These are phyloP conservation scores for Rubia peregrina DNA, from an alignment of 305 asterid species.

Conservation along the genomic window DNA sequence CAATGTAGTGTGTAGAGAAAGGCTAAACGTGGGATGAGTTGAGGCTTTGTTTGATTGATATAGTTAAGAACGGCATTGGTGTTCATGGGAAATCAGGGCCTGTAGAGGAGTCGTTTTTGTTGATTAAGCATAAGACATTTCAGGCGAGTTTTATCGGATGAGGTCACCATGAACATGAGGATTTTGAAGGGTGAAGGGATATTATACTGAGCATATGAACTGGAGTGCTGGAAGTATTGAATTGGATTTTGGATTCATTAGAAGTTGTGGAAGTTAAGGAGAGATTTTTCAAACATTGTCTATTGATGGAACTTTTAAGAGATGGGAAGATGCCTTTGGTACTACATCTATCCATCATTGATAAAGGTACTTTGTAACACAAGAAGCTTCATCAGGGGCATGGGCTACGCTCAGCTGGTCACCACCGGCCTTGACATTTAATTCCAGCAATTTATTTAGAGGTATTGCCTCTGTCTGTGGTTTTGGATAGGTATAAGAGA, in stretches of 20 bases:
- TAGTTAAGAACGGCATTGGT: conserved; percentile 71
- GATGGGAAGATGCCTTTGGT: conserved; percentile 36
- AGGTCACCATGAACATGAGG: conserved; percentile 84
- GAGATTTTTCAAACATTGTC: conserved; percentile 49
- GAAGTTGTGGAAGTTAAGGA: conserved; percentile 27
- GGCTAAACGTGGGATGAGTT: conserved; percentile 86
- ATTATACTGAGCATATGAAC: conserved; percentile 56
- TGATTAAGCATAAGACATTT: conserved; percentile 74
- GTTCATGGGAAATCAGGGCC: conserved; percentile 88
- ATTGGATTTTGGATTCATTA: conserved; percentile 47
- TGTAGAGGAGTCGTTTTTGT: conserved; percentile 66
- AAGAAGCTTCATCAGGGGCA: background rate
- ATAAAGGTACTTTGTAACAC: too few relatives aligned
- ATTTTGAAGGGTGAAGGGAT: conserved; percentile 77
- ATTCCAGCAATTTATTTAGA: too few relatives aligned
- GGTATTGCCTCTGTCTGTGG: background rate
- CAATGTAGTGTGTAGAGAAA: conserved; percentile 74
- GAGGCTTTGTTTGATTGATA: conserved; percentile 83
- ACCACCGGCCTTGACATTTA: too few relatives aligned
- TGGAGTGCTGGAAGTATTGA: conserved; percentile 71
- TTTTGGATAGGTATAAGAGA: background rate
- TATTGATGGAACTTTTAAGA: conserved; percentile 69
- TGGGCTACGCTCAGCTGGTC: too few relatives aligned
- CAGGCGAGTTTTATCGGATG: conserved; percentile 76
- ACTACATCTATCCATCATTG: too few relatives aligned